These are phyloP conservation scores for Wickerhamomyces sydowiorum DNA, from an alignment of 805 yeast genomes.

Conservation along the genomic window DNA sequence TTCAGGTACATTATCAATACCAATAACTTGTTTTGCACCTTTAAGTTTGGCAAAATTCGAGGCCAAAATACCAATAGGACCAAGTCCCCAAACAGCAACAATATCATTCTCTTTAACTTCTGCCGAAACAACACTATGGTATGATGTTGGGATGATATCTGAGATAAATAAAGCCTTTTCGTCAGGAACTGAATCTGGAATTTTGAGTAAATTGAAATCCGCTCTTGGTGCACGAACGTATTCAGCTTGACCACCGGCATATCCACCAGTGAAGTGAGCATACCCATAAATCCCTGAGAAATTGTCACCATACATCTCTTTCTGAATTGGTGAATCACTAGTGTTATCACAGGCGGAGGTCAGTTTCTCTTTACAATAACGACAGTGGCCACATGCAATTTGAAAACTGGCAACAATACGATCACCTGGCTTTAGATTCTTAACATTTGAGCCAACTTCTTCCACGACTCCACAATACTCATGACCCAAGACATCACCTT, in stretches of 20 bases:
- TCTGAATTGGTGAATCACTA: neutral
- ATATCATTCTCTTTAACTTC: neutral
- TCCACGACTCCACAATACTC: conserved; percentile 52
- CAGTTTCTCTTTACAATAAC: neutral
- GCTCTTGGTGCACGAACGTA: neutral
- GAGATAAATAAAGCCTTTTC: neutral
- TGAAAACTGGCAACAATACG: conserved; percentile 32
- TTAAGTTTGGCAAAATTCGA: neutral
- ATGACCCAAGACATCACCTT: conserved; percentile 40
- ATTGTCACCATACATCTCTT: neutral
- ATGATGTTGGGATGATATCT: neutral
- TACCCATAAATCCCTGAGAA: neutral
- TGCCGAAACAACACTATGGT: neutral
- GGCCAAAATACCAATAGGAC: neutral
- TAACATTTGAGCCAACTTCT: conserved; percentile 39
- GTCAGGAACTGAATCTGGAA: neutral
- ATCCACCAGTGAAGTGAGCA: neutral
- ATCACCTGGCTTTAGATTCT: conserved; percentile 44
- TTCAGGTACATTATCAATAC: neutral
- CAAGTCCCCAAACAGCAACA: neutral
- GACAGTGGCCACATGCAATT: neutral
- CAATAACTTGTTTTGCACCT: neutral
- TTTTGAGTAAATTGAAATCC: neutral
- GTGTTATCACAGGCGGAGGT: neutral
- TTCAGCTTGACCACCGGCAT: neutral